These are phyloP conservation scores for Neofusicoccum kwambonambiense DNA, from an alignment of 2,329 filamentous ascomycete species.

Conservation along the genomic window DNA sequence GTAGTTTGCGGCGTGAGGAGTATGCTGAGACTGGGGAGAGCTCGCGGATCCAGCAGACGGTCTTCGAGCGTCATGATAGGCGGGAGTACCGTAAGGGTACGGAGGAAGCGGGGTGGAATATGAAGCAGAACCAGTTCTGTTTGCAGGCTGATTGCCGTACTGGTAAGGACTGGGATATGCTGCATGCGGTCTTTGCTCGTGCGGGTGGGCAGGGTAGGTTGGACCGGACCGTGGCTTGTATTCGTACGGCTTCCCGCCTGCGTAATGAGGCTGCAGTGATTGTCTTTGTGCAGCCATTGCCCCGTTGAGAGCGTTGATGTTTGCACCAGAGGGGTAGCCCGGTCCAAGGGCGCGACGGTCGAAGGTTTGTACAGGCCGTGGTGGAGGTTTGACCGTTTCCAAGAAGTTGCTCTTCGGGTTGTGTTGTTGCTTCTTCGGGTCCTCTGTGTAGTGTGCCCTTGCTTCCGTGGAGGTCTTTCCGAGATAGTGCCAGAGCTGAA, in stretches of 20 bases:
- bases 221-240: slow-evolving; percentile 13
- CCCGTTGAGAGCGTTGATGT: slow-evolving; percentile 17
- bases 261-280: slow-evolving; percentile 10
- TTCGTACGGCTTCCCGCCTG: slow-evolving; percentile 12
- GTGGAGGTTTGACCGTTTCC: slow-evolving; percentile 58
- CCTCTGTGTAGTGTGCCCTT: slow-evolving; percentile 85
- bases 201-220: background rate
- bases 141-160: background rate
- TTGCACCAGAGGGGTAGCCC: slow-evolving; percentile 10
- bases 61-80: background rate
- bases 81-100: background rate
- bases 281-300: slow-evolving; percentile 17
- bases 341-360: background rate
- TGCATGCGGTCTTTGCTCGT: background rate
- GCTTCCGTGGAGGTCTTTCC: slow-evolving; percentile 84
- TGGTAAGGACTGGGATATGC: background rate
- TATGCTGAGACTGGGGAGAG: background rate
- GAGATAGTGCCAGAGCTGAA: slow-evolving; percentile 87
- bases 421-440: slow-evolving; percentile 60
- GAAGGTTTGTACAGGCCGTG: slow-evolving; percentile 22
- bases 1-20: background rate
- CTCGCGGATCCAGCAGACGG: background rate
- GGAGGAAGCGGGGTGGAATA: background rate
- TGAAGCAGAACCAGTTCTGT: background rate
- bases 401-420: slow-evolving; percentile 71